phyloP scores from a whole-genome alignment of 1,139 yeast genomes.

The Sugiyamaella japonica region DNA sequence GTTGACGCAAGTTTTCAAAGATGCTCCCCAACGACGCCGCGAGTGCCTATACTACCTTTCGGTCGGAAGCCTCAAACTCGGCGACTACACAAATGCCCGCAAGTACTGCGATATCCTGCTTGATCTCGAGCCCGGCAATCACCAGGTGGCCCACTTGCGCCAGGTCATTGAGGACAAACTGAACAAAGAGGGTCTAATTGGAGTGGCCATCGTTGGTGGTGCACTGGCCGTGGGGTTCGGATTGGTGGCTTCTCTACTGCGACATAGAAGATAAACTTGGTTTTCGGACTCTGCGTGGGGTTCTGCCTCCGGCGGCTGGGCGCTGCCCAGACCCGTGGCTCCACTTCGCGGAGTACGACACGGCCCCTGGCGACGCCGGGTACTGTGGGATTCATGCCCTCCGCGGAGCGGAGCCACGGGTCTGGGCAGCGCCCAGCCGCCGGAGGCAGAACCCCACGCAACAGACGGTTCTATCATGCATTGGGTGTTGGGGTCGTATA shows the following conservation, averaged over 20 bases:
- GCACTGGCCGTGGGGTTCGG: conserved; percentile 82
- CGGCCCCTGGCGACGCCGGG: too few relatives aligned
- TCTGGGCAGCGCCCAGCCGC: conserved; percentile 8
- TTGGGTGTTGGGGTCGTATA: conserved; percentile 7
- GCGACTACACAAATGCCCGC: conserved; percentile 84
- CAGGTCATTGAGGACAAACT: conserved; percentile 80
- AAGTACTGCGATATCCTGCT: conserved; percentile 78
- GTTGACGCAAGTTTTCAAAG: conserved; percentile 71
- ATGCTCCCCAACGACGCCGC: conserved; percentile 77
- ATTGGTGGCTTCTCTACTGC: conserved; percentile 56
- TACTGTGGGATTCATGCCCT: too few relatives aligned
- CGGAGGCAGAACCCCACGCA: neutral
- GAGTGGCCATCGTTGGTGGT: conserved; percentile 84
- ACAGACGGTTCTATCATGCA: conserved; percentile 9
- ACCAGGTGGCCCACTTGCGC: conserved; percentile 71
- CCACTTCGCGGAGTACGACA: conserved; percentile 1
- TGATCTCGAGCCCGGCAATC: conserved; percentile 77
- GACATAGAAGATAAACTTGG: conserved; percentile 33
- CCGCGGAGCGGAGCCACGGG: neutral
- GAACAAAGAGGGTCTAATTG: conserved; percentile 78
- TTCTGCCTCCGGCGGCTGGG: conserved; percentile 4
- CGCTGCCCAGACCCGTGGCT: conserved; percentile 3
- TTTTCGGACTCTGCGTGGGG: neutral
- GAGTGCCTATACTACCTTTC: conserved; percentile 88
- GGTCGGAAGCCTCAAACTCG: conserved; percentile 83